These are phyloP conservation scores for Pichia sp. DNA, from an alignment of 1,139 yeast genomes.

Conservation along the genomic window DNA sequence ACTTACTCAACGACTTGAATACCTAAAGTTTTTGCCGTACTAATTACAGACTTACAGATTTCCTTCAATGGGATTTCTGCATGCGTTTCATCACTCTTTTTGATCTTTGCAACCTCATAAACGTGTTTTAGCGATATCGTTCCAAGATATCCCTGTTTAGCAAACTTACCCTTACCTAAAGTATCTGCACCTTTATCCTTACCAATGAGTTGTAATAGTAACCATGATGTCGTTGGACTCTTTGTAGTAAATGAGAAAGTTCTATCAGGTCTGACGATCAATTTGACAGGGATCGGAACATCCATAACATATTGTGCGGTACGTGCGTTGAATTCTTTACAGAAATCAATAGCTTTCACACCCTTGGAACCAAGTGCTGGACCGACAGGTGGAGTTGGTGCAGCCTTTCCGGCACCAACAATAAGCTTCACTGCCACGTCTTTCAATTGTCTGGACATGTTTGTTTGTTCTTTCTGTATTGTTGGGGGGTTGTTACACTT, in stretches of 20 bases:
- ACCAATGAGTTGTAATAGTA: constrained; percentile 77
- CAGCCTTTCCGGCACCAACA: constrained; percentile 98
- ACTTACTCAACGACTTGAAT: constrained; percentile 68
- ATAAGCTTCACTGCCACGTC: constrained; percentile 71
- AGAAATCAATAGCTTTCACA: constrained; percentile 96
- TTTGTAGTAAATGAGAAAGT: constrained; percentile 79
- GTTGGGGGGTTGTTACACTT: too few species aligned
- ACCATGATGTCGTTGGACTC: constrained; percentile 89
- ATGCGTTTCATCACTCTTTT: constrained; percentile 80
- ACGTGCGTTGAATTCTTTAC: constrained; percentile 97
- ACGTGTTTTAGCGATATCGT: constrained; percentile 78
- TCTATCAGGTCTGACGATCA: constrained; percentile 89
- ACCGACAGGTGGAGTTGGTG: constrained; percentile 99
- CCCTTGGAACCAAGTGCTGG: constrained; percentile 99
- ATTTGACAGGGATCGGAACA: constrained; percentile 79
- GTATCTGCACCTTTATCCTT: constrained; percentile 64
- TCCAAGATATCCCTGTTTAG: constrained; percentile 49
- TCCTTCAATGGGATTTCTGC: constrained; percentile 62
- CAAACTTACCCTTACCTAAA: constrained; percentile 27
- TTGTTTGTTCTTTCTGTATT: too few species aligned
- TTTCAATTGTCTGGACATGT: constrained; percentile 24
- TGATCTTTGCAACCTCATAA: constrained; percentile 91
- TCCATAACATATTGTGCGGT: constrained; percentile 84
- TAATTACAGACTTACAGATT: constrained; percentile 74
- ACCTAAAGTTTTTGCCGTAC: constrained; percentile 86